Conservation (phyloP, 176 grass and related monocot species). For the Oryza rufipogon region DNA sequence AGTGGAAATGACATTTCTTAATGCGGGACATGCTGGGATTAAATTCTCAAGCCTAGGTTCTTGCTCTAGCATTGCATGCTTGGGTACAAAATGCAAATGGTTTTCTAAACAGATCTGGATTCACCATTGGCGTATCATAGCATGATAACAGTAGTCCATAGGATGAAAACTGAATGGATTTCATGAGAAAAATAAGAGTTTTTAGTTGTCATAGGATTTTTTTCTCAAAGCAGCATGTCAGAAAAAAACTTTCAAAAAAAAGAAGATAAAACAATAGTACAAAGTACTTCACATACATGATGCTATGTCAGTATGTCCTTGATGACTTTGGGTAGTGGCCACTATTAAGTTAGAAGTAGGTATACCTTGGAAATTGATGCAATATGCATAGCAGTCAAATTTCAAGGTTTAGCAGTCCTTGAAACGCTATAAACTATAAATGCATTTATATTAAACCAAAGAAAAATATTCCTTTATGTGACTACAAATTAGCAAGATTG, state of each 20-base stretch:
- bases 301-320: neutral
- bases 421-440: neutral
- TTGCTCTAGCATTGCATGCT: neutral
- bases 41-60: neutral
- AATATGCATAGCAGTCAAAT: neutral
- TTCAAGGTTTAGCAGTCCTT: neutral
- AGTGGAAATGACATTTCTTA: neutral
- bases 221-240: neutral
- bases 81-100: neutral
- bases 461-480: neutral
- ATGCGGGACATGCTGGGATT: neutral
- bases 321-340: neutral
- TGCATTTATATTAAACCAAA: neutral
- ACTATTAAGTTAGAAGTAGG: neutral
- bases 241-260: neutral
- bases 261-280: neutral
- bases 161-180: neutral
- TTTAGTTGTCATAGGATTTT: neutral
- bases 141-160: neutral
- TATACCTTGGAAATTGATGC: neutral
- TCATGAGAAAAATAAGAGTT: neutral
- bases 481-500: neutral
- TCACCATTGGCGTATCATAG: neutral
- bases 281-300: neutral
- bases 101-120: neutral